These are phyloP conservation scores for Amylostereum areolatum DNA, from an alignment of 1,284 basidiomycete species.

Conservation along the genomic window DNA sequence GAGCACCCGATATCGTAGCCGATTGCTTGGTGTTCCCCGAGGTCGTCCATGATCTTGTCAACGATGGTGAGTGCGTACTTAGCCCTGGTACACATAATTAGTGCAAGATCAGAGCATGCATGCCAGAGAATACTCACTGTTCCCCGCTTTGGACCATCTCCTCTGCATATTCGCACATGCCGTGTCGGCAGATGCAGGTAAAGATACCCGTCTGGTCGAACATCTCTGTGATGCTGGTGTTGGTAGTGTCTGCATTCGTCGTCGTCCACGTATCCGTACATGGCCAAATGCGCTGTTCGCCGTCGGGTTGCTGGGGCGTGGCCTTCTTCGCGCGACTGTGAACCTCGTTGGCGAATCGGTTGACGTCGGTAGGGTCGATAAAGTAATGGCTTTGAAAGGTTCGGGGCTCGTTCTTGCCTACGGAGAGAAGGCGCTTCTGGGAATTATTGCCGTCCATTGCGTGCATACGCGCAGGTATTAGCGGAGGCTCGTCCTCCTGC, in stretches of 20 bases:
- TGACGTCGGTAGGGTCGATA: constrained; percentile 9
- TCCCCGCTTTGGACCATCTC: constrained; percentile 16
- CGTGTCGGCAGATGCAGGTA: constrained; percentile 15
- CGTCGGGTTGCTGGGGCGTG: no score
- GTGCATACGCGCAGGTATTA: constrained; percentile 16
- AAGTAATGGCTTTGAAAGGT: constrained; percentile 5
- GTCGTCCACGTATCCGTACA: constrained; percentile 1
- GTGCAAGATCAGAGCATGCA: background rate
- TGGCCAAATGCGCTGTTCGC: background rate
- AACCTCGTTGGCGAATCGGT: constrained; percentile 11
- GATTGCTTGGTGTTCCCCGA: constrained; percentile 4
- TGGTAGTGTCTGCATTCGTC: background rate
- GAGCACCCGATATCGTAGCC: constrained; percentile 15
- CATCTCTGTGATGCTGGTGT: background rate
- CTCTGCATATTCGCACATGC: constrained; percentile 9
- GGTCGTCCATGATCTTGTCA: constrained; percentile 7
- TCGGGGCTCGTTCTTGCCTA: constrained; percentile 3
- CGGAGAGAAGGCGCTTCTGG: constrained; percentile 15
- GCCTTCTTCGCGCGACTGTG: no score
- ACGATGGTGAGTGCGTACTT: constrained; percentile 15
- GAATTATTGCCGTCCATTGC: no score
- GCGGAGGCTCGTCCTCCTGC: constrained; percentile 15
- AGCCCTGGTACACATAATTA: constrained; percentile 4
- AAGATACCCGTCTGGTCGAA: constrained; percentile 19
- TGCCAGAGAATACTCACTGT: background rate